Evolutionary conservation across 2,329 filamentous ascomycete species (phyloP), one percentile per base, ranked within the genome.

Genomic region (Xylariaceae sp.): DNA sequence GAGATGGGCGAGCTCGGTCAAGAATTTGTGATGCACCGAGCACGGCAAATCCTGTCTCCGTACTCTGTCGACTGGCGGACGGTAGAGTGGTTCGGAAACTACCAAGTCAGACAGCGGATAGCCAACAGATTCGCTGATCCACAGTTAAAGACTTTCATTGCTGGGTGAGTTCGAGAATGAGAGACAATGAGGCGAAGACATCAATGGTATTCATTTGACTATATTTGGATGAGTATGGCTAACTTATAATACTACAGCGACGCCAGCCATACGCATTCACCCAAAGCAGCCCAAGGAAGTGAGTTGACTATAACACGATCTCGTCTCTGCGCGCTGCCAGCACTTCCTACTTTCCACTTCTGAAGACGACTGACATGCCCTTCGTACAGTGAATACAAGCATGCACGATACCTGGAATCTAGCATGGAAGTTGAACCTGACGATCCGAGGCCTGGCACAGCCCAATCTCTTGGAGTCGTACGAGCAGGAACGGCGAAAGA

Each of bases 81-180:
- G 39, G 69, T 79, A 38, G 68, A 83, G 62, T 88, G 84, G 82
- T 88, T 87, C 65, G 83, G 82, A 34, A 78, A 81, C 33, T 88
- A 87, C 58, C 74, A 81, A 51, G 81, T 87, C 43, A 80, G 82
- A 9, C 83, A 87, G 65, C 77, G 85, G 15, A 75, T 89, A 17
- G 85, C 85, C 2, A 79, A 79, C 50, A 73, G 77, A 35, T 89
- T 89, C 64, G 76, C 78, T 50, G 78, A 84, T 53, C 69, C 76
- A 35, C 66, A 79, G 45, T 60, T 68, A 31, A 73, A 79, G 13
- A 75, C 84, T n/a, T 87, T 87, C 59, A 67, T 87, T 30, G 74
- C 74, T 2, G 78, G 78, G 1, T 26, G 22, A 26, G 22, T 11
- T 26, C 22, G 11, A 26, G 6, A 26, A 26, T 11, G 6, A 11